Evolutionary conservation across 176 grass and related monocot genomes (phyloP).

Genomic region (Eremochloa ophiuroides): DNA sequence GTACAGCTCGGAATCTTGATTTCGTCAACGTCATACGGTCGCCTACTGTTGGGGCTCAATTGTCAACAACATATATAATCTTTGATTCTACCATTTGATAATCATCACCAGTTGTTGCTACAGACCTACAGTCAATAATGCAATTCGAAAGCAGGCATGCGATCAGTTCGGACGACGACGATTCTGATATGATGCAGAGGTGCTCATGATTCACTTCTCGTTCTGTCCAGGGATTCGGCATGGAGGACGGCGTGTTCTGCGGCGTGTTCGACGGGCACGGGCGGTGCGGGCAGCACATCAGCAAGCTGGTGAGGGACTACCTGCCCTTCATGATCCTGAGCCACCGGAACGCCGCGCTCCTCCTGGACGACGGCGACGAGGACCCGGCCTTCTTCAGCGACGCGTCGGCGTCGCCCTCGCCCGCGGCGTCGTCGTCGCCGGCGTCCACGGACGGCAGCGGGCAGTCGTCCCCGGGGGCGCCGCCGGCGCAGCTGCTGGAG

Average conservation of each 20-base stretch:
- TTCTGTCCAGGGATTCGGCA: slow-evolving; percentile 65
- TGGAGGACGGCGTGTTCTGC: slow-evolving; percentile 85
- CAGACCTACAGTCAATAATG: too few species aligned
- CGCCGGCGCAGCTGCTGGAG: slow-evolving; percentile 50
- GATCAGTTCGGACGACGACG: neutral
- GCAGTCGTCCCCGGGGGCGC: neutral
- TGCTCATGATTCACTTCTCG: neutral
- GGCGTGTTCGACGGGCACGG: slow-evolving; percentile 98
- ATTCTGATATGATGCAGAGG: neutral
- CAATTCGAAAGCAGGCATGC: neutral
- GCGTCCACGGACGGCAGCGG: slow-evolving; percentile 35
- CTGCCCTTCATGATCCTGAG: slow-evolving; percentile 77
- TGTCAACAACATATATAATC: neutral
- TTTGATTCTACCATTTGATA: neutral
- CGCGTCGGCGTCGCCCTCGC: too few species aligned
- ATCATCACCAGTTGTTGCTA: neutral
- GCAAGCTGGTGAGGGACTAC: slow-evolving; percentile 70
- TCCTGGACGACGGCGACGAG: slow-evolving; percentile 32
- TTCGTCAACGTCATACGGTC: neutral
- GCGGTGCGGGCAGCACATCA: slow-evolving; percentile 52
- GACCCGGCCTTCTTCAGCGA: slow-evolving; percentile 41
- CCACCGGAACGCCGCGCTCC: slow-evolving; percentile 53
- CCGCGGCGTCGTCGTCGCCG: neutral
- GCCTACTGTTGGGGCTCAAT: neutral
- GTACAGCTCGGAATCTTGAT: neutral